Percentiles rank a stretch among this genome's conserved stretches.
These are phyloP conservation scores for Biscogniauxia mediterranea DNA, from an alignment of 2,329 filamentous ascomycete genomes.

Conservation along the genomic window DNA sequence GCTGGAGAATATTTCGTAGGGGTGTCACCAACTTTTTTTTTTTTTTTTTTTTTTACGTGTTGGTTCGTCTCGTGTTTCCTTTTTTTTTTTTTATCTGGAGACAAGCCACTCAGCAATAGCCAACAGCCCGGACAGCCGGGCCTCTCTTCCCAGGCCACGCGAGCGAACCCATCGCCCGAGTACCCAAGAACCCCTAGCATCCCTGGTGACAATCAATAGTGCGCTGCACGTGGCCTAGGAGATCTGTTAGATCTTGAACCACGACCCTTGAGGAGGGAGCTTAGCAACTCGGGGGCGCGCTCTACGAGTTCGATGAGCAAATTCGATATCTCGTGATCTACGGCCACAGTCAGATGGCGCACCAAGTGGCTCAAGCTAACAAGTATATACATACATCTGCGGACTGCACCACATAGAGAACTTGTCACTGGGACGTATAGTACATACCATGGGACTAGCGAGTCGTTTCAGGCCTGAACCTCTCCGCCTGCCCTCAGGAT, in stretches of 20 bases:
- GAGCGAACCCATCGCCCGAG: not conserved
- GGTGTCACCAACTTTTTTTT: not conserved
- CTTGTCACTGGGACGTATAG: too few species aligned
- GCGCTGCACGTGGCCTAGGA: not conserved
- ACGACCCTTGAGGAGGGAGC: not conserved
- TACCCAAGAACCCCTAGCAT: not conserved
- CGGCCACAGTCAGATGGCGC: too few species aligned
- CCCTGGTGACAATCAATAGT: slow-evolving; percentile 1
- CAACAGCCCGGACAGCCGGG: not conserved
- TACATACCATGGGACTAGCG: too few species aligned
- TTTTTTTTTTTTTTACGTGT: not conserved
- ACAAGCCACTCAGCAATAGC: not conserved
- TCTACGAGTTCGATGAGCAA: not conserved
- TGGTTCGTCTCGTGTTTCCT: not conserved
- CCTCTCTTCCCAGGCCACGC: too few species aligned
- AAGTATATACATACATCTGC: too few species aligned
- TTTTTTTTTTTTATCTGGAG: too few species aligned
- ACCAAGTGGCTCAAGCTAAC: too few species aligned
- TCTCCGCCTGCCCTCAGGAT: too few species aligned
- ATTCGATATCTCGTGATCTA: too few species aligned
- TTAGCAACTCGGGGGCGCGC: not conserved
- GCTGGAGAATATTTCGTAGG: not conserved
- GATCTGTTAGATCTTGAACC: not conserved
- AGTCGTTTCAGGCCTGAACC: too few species aligned
- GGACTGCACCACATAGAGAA: too few species aligned